phyloP scores from a whole-genome alignment of 202 grass and related monocot genomes.

The Sporobolus alterniflorus region DNA sequence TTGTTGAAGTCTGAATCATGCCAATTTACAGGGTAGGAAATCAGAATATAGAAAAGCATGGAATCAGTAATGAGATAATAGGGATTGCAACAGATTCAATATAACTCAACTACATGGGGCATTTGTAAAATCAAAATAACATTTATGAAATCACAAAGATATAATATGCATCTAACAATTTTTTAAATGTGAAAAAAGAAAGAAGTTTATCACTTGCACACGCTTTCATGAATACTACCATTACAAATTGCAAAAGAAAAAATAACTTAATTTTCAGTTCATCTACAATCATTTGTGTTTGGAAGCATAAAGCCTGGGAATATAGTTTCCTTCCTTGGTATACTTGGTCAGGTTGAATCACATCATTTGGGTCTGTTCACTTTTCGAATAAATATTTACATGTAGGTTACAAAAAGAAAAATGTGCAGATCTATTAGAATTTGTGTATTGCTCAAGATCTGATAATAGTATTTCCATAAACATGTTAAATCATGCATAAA shows the following conservation, averaged over 20 bases:
- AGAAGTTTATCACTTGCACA: not conserved
- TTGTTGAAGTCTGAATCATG: constrained; percentile 88
- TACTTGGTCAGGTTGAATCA: not conserved
- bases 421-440: constrained; percentile 11
- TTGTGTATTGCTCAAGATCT: constrained; percentile 1
- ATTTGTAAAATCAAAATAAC: constrained; percentile 3
- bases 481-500: constrained; percentile 14
- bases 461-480: constrained; percentile 7
- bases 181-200: constrained; percentile 19
- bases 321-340: constrained; percentile 33
- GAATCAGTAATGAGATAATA: constrained; percentile 31
- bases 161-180: constrained; percentile 3
- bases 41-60: constrained; percentile 38
- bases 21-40: constrained; percentile 30
- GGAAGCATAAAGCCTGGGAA: constrained; percentile 4
- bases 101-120: not conserved
- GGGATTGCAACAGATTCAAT: constrained; percentile 19
- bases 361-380: constrained; percentile 3
- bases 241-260: not conserved
- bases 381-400: constrained; percentile 20
- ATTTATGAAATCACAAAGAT: constrained; percentile 21
- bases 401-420: constrained; percentile 21
- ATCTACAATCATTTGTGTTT: constrained; percentile 6
- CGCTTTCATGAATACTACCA: constrained; percentile 11
- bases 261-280: constrained; percentile 16